phyloP scores from a whole-genome alignment of 2,329 filamentous ascomycete genomes.

The Colletotrichum sp. region DNA sequence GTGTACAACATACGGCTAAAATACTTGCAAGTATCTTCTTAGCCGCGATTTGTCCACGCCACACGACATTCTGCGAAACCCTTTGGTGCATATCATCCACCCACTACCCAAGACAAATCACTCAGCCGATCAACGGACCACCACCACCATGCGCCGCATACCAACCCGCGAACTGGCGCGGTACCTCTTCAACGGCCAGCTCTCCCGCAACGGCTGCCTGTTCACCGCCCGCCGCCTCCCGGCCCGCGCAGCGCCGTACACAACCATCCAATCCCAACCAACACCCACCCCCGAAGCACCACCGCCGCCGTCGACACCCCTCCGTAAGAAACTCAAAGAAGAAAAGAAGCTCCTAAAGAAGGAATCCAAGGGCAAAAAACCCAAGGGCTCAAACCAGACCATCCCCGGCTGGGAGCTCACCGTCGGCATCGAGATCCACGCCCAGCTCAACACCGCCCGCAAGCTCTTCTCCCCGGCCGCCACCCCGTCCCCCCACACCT shows the following conservation, averaged over 20 bases:
- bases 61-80: not conserved
- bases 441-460: constrained; percentile 84
- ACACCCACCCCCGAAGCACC: constrained; percentile 20
- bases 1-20: not conserved
- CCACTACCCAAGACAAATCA: not conserved
- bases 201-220: constrained; percentile 48
- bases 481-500: constrained; percentile 60
- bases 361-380: constrained; percentile 47
- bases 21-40: rapidly evolving
- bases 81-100: rapidly evolving
- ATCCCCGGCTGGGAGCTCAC: constrained; percentile 86
- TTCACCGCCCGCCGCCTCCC: not conserved
- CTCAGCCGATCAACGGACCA: not conserved
- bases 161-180: constrained; percentile 48
- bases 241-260: not conserved
- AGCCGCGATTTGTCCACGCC: not conserved
- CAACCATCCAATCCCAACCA: constrained; percentile 31
- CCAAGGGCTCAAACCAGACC: constrained; percentile 54
- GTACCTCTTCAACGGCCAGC: constrained; percentile 53
- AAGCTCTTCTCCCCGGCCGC: constrained; percentile 87
- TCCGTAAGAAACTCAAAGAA: constrained; percentile 77
- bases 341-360: constrained; percentile 74
- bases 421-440: constrained; percentile 96
- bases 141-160: constrained; percentile 46
- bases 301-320: constrained; percentile 47